phyloP scores from a whole-genome alignment of 1,284 basidiomycete species.

The Leccinum brunneo-olivaceum region DNA sequence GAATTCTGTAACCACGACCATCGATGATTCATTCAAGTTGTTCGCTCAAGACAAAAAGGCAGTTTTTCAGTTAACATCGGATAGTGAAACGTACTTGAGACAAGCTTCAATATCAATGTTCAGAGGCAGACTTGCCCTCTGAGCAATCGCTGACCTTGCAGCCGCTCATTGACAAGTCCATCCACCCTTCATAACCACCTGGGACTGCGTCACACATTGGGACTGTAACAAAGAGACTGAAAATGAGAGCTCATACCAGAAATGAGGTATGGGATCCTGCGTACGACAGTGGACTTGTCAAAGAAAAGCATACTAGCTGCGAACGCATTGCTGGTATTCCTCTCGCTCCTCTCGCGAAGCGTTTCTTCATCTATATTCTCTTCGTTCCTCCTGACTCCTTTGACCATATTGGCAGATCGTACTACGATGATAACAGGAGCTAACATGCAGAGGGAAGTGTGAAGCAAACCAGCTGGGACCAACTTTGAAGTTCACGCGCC shows the following conservation, averaged over 20 bases:
- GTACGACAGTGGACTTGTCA: not conserved
- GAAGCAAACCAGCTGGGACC: not conserved
- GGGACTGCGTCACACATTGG: not conserved
- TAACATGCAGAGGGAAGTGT: too few species aligned
- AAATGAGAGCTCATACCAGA: conserved; percentile 3
- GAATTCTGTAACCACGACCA: too few species aligned
- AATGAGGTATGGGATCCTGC: conserved; percentile 2
- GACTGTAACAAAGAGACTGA: too few species aligned
- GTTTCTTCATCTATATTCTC: not conserved
- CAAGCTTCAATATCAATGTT: too few species aligned
- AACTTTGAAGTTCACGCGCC: conserved; percentile 4
- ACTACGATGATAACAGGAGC: conserved; percentile 1
- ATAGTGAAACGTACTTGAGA: too few species aligned
- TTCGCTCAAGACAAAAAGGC: too few species aligned
- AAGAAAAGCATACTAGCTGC: not conserved
- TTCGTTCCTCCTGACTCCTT: not conserved
- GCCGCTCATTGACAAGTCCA: conserved; percentile 4
- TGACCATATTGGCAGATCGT: not conserved
- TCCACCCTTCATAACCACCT: not conserved
- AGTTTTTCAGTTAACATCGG: too few species aligned
- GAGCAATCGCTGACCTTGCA: conserved; percentile 8
- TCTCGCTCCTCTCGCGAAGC: not conserved
- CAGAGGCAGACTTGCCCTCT: conserved; percentile 4
- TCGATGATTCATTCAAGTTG: too few species aligned
- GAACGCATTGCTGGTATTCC: conserved; percentile 1